phyloP scores from a whole-genome alignment of 805 yeast species.

The Kodamaea neixiangensis region DNA sequence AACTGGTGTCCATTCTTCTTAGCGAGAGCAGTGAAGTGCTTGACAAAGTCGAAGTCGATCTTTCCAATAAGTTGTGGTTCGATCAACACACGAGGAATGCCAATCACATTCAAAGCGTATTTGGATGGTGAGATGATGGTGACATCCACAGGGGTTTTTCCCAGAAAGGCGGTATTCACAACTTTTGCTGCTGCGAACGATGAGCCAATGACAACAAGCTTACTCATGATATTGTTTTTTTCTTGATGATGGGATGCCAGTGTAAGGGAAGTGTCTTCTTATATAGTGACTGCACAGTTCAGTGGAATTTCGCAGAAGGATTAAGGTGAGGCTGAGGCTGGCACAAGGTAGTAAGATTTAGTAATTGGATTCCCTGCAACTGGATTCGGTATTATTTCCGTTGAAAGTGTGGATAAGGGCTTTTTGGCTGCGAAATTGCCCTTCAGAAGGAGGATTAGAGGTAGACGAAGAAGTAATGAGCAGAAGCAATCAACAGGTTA shows the following conservation, averaged over 20 bases:
- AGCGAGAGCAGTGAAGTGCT: slow-evolving; percentile 19
- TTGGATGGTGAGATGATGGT: slow-evolving; percentile 29
- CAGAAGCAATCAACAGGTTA: no score
- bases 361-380: no score
- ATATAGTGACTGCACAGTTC: neutral
- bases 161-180: slow-evolving; percentile 20
- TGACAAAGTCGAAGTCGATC: slow-evolving; percentile 20
- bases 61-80: slow-evolving; percentile 24
- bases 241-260: neutral
- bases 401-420: neutral
- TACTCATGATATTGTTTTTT: neutral
- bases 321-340: neutral
- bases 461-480: no score
- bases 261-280: neutral
- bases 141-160: slow-evolving; percentile 17
- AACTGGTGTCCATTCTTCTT: slow-evolving; percentile 14
- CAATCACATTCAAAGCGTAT: slow-evolving; percentile 25
- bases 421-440: no score
- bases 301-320: neutral
- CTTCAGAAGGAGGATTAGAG: no score
- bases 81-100: slow-evolving; percentile 34
- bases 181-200: slow-evolving; percentile 36
- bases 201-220: slow-evolving; percentile 38
- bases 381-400: neutral
- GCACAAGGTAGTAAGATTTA: neutral